These are phyloP conservation scores for Wallacemonas sp. DNA, from an alignment of 208 protist species.

Conservation along the genomic window DNA sequence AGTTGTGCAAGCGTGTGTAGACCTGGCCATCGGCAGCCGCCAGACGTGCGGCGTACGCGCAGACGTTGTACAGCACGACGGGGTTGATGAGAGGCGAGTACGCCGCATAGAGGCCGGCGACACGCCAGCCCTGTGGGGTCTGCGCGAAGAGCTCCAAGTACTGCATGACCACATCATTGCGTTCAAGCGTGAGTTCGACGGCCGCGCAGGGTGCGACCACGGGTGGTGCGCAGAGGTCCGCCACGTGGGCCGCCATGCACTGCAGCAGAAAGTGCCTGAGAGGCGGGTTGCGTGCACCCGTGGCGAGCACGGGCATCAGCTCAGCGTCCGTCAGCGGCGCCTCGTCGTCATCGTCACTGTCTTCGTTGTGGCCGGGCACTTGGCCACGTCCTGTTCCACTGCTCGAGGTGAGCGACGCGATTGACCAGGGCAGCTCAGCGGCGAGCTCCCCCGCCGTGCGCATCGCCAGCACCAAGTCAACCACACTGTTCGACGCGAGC, in stretches of 20 bases:
- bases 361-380: slow-evolving; percentile 9
- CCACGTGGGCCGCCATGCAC: slow-evolving; percentile 79
- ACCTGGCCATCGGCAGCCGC: slow-evolving; percentile 38
- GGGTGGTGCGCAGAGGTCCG: slow-evolving; percentile 68
- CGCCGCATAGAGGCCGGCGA: slow-evolving; percentile 58
- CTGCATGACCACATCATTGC: slow-evolving; percentile 50
- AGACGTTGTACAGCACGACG: slow-evolving; percentile 34
- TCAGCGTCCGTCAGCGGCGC: slow-evolving; percentile 4
- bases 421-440: slow-evolving; percentile 7
- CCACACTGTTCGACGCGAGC: slow-evolving; percentile 32
- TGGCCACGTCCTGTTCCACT: not conserved
- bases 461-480: slow-evolving; percentile 58
- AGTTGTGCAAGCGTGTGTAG: slow-evolving; percentile 42
- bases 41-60: slow-evolving; percentile 25
- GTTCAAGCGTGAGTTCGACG: slow-evolving; percentile 54
- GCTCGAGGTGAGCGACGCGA: not conserved
- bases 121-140: slow-evolving; percentile 54
- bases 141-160: slow-evolving; percentile 55
- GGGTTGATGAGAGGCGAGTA: slow-evolving; percentile 80
- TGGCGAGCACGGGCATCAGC: not conserved
- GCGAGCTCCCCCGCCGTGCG: slow-evolving; percentile 22
- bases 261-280: slow-evolving; percentile 48
- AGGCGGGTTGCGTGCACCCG: not conserved
- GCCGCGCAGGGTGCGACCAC: slow-evolving; percentile 25
- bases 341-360: not conserved